Base-by-base conservation (phyloP, 106 monocot genomes). In the Platanthera guangdongensis region DNA sequence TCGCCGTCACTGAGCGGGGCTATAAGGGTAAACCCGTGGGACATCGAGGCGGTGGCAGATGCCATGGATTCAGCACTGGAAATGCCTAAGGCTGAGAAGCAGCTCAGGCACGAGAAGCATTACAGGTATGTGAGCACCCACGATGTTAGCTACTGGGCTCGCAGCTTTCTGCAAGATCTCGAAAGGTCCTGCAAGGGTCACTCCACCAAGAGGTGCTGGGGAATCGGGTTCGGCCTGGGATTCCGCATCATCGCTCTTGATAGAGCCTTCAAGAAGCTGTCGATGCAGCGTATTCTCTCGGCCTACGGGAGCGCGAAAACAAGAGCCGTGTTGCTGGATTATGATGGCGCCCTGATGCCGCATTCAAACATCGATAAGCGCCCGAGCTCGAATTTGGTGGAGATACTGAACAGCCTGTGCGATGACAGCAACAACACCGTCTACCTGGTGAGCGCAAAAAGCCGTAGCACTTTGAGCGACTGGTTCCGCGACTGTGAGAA, bases 101-200 rank as follows among this genome's bases (percentile, higher is more conserved):
- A 84, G 51, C 71, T 87, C 0, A 74, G 87, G 28, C 87, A 87
- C 63, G 87, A 87, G 74, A 87, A 87, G 51, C 84, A 87, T 57
- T 79, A 60, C 12, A 63, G 80, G 51, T 86, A 83, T 25, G 87
- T 87, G 8, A 81, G 78, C 65, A 84, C 87, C 4, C 87, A 87
- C 47, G 84, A 87, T 73, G 87, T 87, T 16, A 84, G 87, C 4
- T 87, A 87, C 55, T 87, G 87, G 87, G 87, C 87, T 45, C 81
- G 73, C 19, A 87, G 87, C 69, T 87, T 87, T 75, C 57, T 86
- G 68, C 83, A 86, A 52, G 86, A 86, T 53, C 69, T 86, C 22
- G 78, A 83, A 32, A 80, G 86, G 60, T 69, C 83, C 5, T 86
- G 86, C 52, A 71, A 59, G 53, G 86, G 83, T 75, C 86, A 86